Conservation (phyloP, 371 early-diverging fungal genomes). For the Rhizopus arrhizus region DNA sequence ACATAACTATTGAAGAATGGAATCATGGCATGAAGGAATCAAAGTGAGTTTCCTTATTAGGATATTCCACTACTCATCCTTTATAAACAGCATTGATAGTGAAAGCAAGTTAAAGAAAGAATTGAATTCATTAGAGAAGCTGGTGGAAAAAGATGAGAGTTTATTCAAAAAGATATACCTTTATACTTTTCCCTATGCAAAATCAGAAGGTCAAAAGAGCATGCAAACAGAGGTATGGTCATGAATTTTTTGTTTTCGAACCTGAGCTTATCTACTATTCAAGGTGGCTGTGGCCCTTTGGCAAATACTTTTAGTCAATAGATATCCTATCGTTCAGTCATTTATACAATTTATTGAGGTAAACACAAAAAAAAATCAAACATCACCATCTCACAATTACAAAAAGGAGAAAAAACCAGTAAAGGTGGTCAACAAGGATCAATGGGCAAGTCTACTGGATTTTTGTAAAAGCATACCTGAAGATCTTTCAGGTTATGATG, state of each 20-base stretch:
- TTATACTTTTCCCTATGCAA: conserved; percentile 39
- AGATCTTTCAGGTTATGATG: conserved; percentile 37
- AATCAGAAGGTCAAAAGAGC: conserved; percentile 43
- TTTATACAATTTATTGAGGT: conserved; percentile 41
- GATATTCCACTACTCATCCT: neutral
- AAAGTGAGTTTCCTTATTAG: neutral
- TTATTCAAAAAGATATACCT: conserved; percentile 36
- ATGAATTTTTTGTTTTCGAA: neutral
- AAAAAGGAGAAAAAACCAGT: conserved; percentile 38
- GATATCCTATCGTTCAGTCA: conserved; percentile 30
- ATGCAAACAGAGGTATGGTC: conserved; percentile 42
- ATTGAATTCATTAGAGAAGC: conserved; percentile 14
- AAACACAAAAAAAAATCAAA: neutral
- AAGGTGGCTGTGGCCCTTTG: conserved; percentile 45
- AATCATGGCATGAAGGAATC: conserved; percentile 20
- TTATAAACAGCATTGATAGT: conserved; percentile 24
- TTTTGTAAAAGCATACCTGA: conserved; percentile 38
- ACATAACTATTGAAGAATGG: conserved; percentile 18
- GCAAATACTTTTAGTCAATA: conserved; percentile 28
- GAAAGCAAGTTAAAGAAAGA: conserved; percentile 13
- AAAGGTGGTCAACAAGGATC: conserved; percentile 53
- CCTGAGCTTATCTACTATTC: neutral
- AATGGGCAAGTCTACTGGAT: conserved; percentile 48
- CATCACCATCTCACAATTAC: neutral
- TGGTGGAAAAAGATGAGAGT: conserved; percentile 8